Evolutionary conservation across 176 grass and related monocot species (phyloP).

Genomic region (Pontederia crassipes): DNA sequence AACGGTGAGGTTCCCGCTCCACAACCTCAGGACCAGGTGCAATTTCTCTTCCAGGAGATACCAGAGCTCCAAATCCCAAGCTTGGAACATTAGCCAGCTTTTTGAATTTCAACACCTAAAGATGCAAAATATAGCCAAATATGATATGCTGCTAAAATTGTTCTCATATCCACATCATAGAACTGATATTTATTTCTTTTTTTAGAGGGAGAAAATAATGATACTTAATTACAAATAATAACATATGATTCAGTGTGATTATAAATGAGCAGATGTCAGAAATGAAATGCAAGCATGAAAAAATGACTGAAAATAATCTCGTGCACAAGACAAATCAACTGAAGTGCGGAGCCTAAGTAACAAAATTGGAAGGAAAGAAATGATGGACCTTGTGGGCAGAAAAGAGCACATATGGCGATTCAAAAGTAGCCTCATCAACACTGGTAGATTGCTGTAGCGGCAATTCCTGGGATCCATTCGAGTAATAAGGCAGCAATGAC

Average conservation of each 20-base stretch:
- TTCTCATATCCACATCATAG: no score
- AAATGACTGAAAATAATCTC: no score
- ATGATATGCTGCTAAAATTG: no score
- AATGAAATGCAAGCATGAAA: no score
- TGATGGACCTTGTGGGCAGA: constrained; percentile 72
- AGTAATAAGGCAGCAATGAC: constrained; percentile 42
- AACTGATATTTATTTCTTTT: no score
- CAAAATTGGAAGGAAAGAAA: no score
- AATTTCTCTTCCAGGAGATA: constrained; percentile 71
- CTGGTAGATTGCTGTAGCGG: constrained; percentile 15
- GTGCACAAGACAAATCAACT: no score
- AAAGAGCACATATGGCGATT: constrained; percentile 79
- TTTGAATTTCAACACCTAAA: constrained; percentile 78
- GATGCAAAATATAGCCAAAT: not conserved
- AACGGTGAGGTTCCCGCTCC: constrained; percentile 53
- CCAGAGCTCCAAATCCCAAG: constrained; percentile 83
- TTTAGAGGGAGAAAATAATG: no score
- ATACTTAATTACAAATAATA: no score
- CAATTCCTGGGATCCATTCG: constrained; percentile 55
- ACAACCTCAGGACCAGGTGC: constrained; percentile 56
- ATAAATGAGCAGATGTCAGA: no score
- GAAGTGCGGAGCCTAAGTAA: no score
- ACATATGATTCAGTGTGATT: no score
- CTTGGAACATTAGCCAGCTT: constrained; percentile 74
- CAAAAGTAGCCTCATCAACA: constrained; percentile 42